Evolutionary conservation across 1,139 yeast species (phyloP).

Genomic region (Komagataea norvegica): DNA sequence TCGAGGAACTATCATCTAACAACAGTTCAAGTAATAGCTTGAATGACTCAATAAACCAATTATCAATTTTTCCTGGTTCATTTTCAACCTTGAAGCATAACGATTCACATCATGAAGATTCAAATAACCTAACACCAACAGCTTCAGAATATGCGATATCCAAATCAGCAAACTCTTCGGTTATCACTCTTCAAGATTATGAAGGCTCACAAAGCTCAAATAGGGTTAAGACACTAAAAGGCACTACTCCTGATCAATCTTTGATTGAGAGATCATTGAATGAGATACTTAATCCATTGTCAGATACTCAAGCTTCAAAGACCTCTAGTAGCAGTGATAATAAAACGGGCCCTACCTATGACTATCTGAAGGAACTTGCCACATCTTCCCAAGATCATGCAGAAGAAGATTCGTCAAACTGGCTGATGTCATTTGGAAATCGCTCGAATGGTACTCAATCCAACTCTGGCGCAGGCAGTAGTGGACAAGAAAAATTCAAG

Average conservation of each 20-base stretch:
- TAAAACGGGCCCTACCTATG: slow-evolving; percentile 1
- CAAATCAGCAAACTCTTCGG: slow-evolving; percentile 8
- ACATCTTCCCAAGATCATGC: neutral
- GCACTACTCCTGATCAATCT: slow-evolving; percentile 21
- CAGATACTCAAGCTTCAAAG: neutral
- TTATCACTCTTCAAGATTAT: slow-evolving; percentile 4
- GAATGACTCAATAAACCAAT: slow-evolving; percentile 13
- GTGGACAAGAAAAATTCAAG: slow-evolving; percentile 15
- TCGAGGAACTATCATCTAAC: slow-evolving; percentile 23
- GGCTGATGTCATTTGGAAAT: slow-evolving; percentile 16
- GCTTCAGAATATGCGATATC: slow-evolving; percentile 8
- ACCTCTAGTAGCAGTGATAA: neutral
- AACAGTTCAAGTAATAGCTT: slow-evolving; percentile 23
- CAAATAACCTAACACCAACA: slow-evolving; percentile 7
- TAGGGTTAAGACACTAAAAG: slow-evolving; percentile 2
- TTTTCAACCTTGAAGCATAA: slow-evolving; percentile 9
- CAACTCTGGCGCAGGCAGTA: neutral
- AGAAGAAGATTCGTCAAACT: slow-evolving; percentile 6
- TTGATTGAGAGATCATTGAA: slow-evolving; percentile 22
- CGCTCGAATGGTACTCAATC: slow-evolving; percentile 5
- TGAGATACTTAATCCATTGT: slow-evolving; percentile 7
- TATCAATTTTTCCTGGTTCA: slow-evolving; percentile 9
- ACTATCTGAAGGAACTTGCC: neutral
- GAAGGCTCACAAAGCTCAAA: neutral
- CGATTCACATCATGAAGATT: neutral